Base-by-base conservation (phyloP, 176 grass and related monocot species). In the Lolium multiflorum region DNA sequence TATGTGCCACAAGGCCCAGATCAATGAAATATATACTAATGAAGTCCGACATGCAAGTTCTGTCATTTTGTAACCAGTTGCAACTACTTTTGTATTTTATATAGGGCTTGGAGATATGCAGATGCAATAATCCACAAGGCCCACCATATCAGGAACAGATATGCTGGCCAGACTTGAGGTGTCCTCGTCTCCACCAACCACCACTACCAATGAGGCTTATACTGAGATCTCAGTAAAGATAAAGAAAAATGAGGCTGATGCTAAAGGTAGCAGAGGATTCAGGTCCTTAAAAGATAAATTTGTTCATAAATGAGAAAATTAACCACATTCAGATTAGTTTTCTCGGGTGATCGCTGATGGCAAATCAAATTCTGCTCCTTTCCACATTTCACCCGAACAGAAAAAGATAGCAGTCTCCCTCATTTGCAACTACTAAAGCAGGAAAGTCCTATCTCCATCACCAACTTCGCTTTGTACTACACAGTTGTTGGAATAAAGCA, bases 21-120 rank as follows among this genome's bases (percentile, higher is more conserved):
- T 6, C 18, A 57, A 79, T 83, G 39, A 50, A 87, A 75, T 75
- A 7, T 14, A 3, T 79, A 74, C 13, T 58, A 56, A 89, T 58
- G 14, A 74, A 66, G 25, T 15, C 37, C 16, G 25, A 75, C 73
- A 14, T 80, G 85, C 38, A 59, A 50, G 22, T 83, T 41, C 65
- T 83, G 74, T 71, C 44, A 83, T 83, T 25, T 81, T 83, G 65
- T 83, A 39, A 21, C 75, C 78, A 87, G 77, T 51, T 28, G 81
- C 48, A 22, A n/a, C 50, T 65, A 37, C n/a, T 76, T 84, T 81
- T 54, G 26, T 22, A 13, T 75, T 88, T 59, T 49, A 25, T 55
- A 56, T 58, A 76, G 26, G 28, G 16, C 17, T 63, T 60, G 58
- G 9, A 68, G 26, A 84, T 81, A 38, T 80, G 76, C 43, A 73